Evolutionary conservation across 2,329 filamentous ascomycete species (phyloP).

Genomic region (Aspergillaceae sp.): DNA sequence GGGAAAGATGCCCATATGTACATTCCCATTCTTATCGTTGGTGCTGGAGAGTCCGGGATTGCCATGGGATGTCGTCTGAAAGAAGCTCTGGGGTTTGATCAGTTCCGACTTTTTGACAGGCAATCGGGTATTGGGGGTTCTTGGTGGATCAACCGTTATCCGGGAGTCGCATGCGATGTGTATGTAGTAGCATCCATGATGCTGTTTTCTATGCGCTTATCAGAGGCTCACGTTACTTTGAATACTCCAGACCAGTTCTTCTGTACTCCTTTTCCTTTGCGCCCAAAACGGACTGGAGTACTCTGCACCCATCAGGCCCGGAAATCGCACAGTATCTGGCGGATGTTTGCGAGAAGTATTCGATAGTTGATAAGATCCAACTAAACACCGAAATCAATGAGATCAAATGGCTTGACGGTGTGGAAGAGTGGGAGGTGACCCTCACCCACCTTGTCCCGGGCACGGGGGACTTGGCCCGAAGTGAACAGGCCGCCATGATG

Average conservation of each 20-base stretch:
- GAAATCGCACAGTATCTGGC: slow-evolving; percentile 47
- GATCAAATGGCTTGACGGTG: slow-evolving; percentile 45
- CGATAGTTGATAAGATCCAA: slow-evolving; percentile 50
- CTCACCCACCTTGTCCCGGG: slow-evolving; percentile 45
- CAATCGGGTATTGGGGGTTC: slow-evolving; percentile 53
- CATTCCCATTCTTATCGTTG: slow-evolving; percentile 49
- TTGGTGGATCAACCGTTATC: slow-evolving; percentile 57
- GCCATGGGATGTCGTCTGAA: slow-evolving; percentile 53
- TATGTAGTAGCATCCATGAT: slow-evolving; percentile 14
- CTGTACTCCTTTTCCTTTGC: slow-evolving; percentile 52
- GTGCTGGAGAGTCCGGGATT: slow-evolving; percentile 55
- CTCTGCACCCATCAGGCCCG: slow-evolving; percentile 39
- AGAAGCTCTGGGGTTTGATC: slow-evolving; percentile 48
- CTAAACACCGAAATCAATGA: slow-evolving; percentile 49
- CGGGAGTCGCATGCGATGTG: slow-evolving; percentile 50
- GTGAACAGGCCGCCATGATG: slow-evolving; percentile 39
- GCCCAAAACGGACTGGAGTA: slow-evolving; percentile 45
- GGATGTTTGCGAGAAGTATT: slow-evolving; percentile 44
- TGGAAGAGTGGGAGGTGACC: slow-evolving; percentile 48
- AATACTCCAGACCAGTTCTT: slow-evolving; percentile 39
- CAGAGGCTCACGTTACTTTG: no score
- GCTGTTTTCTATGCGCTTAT: no score
- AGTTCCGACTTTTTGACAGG: slow-evolving; percentile 54
- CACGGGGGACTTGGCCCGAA: slow-evolving; percentile 44
- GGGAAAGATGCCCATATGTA: slow-evolving; percentile 35